phyloP scores from a whole-genome alignment of 2,329 filamentous ascomycete genomes.

The Acrocalymma vagum region DNA sequence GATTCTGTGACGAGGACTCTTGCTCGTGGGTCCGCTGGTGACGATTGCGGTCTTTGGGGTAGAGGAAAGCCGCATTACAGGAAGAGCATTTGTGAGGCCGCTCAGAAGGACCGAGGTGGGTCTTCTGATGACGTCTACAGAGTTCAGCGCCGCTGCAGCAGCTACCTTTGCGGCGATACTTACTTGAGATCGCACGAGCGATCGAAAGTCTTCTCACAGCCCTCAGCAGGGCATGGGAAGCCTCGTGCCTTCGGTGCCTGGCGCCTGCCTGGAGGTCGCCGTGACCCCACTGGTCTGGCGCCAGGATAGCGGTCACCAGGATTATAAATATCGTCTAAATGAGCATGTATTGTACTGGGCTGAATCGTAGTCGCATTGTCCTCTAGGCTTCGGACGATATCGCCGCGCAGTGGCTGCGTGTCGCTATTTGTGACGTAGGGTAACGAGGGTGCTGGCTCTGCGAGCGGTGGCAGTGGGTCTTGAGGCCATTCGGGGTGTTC shows the following conservation, averaged over 20 bases:
- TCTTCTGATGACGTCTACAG: conserved; percentile 42
- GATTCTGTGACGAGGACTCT: conserved; percentile 17
- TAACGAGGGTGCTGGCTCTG: conserved; percentile 11
- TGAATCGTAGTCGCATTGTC: conserved; percentile 37
- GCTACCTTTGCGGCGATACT: conserved; percentile 18
- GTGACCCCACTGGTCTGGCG: conserved; percentile 9
- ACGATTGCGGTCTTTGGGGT: conserved; percentile 44
- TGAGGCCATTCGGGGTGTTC: conserved; percentile 23
- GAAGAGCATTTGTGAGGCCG: conserved; percentile 40
- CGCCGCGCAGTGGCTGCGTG: conserved; percentile 15
- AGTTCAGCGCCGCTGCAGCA: conserved; percentile 2
- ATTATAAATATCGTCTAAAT: conserved; percentile 38
- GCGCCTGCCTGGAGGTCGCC: conserved; percentile 23
- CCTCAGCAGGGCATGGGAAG: conserved; percentile 29
- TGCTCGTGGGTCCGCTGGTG: conserved; percentile 37
- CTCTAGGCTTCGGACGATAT: conserved; percentile 24
- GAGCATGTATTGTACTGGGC: conserved; percentile 31
- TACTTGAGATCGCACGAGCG: conserved; percentile 46
- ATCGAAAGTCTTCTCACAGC: conserved; percentile 37
- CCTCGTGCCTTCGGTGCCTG: conserved; percentile 35
- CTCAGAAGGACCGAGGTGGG: conserved; percentile 31
- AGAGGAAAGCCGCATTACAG: conserved; percentile 43
- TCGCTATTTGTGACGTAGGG: conserved; percentile 11
- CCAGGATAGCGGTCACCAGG: conserved; percentile 32
- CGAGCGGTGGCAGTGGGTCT: conserved; percentile 11